Evolutionary conservation across 768 basidiomycete species (phyloP), one percentile per base, ranked within the genome.

Genomic region (Daedalea quercina): DNA sequence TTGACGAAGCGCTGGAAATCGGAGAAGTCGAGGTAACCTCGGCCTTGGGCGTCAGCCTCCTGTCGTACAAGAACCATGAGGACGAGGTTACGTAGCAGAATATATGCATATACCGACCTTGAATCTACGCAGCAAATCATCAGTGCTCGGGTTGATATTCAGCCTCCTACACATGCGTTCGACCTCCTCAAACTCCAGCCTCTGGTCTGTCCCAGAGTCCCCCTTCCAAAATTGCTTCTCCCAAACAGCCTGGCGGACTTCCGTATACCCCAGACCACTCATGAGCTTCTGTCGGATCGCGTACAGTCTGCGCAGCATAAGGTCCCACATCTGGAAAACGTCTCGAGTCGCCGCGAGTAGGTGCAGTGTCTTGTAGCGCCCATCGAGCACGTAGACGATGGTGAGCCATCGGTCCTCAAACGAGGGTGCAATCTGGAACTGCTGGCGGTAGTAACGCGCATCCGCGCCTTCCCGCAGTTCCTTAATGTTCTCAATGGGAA

Each of bases 1-100:
- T 85, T 88, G 57, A 94, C 87, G 55, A 98, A 92, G 12, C 70
- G 73, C 58, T 87, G 85, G 66, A 95, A 97, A 52, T 84, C 85
- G 1, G 73, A 56, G 61, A 92, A 93, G 64, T 91, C 82, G 28
- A 96, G 79, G 56, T 76, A 80, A 0, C 78, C 80, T 1, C 73
- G 73, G 1, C 70, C 63, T 47, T 76, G 66, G 2, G 68, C 65
- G 65, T 93, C 89, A 9, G 85, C 82, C 69, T 77, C 74, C 89
- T 91, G 59, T 13, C 7, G 4, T 48, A 9, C n/a, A 15, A 40
- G 15, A 15, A 15, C 11, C 28, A 6, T 40, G 17, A 40, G 15
- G 17, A 40, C 19, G 17, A 3, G 25, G 23, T n/a, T 15, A 23
- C 23, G 23, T 13, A 26, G 8, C 22, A 23, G 12, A 33, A 33